phyloP scores from a whole-genome alignment of 257 asterid species.

The Solanum infundibuliforme region DNA sequence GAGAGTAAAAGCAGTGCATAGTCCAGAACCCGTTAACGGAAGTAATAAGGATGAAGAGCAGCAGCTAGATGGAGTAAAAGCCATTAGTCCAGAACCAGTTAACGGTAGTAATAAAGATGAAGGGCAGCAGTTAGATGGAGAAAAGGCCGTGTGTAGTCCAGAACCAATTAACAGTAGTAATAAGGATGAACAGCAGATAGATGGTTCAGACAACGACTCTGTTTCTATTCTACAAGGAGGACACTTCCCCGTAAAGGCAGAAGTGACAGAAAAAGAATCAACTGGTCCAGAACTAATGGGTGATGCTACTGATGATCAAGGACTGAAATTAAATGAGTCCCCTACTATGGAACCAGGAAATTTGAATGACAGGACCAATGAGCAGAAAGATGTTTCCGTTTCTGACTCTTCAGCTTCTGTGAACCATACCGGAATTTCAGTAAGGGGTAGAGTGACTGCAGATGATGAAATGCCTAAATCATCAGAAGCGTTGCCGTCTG shows the following conservation, averaged over 20 bases:
- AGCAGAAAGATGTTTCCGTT: background rate
- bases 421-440: background rate
- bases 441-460: slow-evolving; percentile 12
- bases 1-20: background rate
- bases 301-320: background rate
- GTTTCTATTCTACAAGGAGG: background rate
- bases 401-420: background rate
- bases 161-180: background rate
- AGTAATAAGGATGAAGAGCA: background rate
- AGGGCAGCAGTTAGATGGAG: background rate
- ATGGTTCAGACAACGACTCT: background rate
- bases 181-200: background rate
- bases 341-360: background rate
- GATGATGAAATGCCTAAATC: slow-evolving; percentile 7
- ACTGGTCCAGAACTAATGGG: background rate
- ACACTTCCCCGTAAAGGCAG: background rate
- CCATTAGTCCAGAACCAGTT: background rate
- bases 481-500: background rate
- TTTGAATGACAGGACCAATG: background rate
- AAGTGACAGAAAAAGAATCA: background rate
- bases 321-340: background rate
- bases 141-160: background rate
- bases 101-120: background rate
- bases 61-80: background rate
- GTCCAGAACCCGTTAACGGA: background rate